These are phyloP conservation scores for Pichia sp. DNA, from an alignment of 1,139 yeast species.

Conservation along the genomic window DNA sequence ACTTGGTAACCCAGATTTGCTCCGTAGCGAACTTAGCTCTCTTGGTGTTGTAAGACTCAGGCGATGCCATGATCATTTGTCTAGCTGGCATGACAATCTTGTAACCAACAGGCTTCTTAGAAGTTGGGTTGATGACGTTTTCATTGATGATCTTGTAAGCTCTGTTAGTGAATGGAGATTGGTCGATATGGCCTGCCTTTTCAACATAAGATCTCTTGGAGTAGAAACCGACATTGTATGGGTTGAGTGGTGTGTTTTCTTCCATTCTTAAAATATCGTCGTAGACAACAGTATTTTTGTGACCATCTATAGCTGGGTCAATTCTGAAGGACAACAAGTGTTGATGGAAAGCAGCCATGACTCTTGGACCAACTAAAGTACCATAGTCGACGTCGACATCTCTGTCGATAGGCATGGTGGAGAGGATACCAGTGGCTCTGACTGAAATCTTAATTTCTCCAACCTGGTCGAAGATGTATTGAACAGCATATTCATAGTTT, in stretches of 20 bases:
- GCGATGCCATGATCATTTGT: slow-evolving; percentile 67
- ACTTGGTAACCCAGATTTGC: slow-evolving; percentile 74
- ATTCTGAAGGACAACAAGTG: slow-evolving; percentile 80
- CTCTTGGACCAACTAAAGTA: slow-evolving; percentile 80
- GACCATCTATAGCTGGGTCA: slow-evolving; percentile 86
- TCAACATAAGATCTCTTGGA: slow-evolving; percentile 64
- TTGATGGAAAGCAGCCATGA: slow-evolving; percentile 86
- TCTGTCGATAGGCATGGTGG: slow-evolving; percentile 80
- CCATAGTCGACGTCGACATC: slow-evolving; percentile 70
- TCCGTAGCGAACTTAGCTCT: slow-evolving; percentile 72
- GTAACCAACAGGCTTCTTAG: slow-evolving; percentile 78
- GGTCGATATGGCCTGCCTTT: slow-evolving; percentile 68
- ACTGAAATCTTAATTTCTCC: slow-evolving; percentile 81
- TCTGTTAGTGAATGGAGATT: slow-evolving; percentile 73
- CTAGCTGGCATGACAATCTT: slow-evolving; percentile 75
- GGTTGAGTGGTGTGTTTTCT: slow-evolving; percentile 52
- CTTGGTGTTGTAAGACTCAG: slow-evolving; percentile 55
- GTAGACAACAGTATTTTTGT: slow-evolving; percentile 69
- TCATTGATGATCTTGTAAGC: slow-evolving; percentile 78
- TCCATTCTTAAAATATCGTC: slow-evolving; percentile 72
- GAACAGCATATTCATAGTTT: slow-evolving; percentile 80
- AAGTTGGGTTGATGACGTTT: slow-evolving; percentile 67
- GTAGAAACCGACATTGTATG: slow-evolving; percentile 71
- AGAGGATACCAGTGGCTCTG: slow-evolving; percentile 83
- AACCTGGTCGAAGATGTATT: slow-evolving; percentile 74